Conservation (phyloP, 2,329 filamentous ascomycete species). For the Paracoccidioides brasiliensis region DNA sequence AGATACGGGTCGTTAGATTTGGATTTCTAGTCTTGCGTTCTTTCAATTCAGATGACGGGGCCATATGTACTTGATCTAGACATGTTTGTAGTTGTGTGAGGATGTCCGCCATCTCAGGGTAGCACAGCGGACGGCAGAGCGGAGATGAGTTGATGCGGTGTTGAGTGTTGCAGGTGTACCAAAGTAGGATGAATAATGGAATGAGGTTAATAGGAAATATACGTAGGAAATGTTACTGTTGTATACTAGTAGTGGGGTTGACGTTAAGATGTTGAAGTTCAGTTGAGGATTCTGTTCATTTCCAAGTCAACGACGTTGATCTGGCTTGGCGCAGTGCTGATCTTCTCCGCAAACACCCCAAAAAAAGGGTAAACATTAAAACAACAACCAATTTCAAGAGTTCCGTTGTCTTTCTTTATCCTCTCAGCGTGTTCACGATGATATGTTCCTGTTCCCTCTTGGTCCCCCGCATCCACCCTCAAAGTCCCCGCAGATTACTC, state of each 20-base stretch:
- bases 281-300: too few relatives aligned
- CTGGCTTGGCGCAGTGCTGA: too few relatives aligned
- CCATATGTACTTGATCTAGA: slow-evolving; percentile 31
- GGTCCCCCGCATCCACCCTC: slow-evolving; percentile 1
- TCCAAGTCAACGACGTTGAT: too few relatives aligned
- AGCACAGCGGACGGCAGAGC: neutral
- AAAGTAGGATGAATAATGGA: too few relatives aligned
- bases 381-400: neutral
- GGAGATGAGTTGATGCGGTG: neutral
- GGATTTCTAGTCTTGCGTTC: neutral
- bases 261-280: too few relatives aligned
- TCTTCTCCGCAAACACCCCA: neutral
- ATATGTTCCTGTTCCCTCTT: slow-evolving; percentile 1
- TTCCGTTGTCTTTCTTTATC: too few relatives aligned
- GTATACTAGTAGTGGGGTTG: too few relatives aligned
- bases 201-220: too few relatives aligned
- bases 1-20: neutral
- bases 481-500: neutral
- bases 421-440: neutral
- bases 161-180: neutral
- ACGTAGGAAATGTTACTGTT: too few relatives aligned
- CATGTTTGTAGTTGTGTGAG: slow-evolving; percentile 39
- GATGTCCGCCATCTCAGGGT: slow-evolving; percentile 31
- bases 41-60: neutral
- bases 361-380: neutral